These are phyloP conservation scores for Xylaria acuta DNA, from an alignment of 495 filamentous ascomycete species.

Conservation along the genomic window DNA sequence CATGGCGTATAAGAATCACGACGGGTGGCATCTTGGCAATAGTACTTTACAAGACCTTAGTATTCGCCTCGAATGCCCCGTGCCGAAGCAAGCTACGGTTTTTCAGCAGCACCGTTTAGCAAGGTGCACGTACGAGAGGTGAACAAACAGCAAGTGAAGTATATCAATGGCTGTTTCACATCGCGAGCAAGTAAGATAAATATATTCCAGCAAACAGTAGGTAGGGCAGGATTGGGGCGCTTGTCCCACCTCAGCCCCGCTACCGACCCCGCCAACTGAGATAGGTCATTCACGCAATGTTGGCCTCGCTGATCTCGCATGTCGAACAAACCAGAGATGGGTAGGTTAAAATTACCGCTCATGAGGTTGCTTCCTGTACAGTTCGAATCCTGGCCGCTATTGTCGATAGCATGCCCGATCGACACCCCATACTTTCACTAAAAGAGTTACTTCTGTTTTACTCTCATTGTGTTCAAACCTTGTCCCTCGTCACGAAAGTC, in stretches of 20 bases:
- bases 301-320: background rate
- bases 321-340: background rate
- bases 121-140: background rate
- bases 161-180: background rate
- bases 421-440: no score
- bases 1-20: constrained; percentile 57
- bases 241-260: constrained; percentile 1
- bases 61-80: background rate
- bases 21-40: constrained; percentile 48
- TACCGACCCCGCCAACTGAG: background rate
- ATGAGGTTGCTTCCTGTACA: background rate
- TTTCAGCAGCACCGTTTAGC: no score
- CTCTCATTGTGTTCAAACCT: no score
- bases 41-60: background rate
- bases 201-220: background rate
- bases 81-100: background rate
- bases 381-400: background rate
- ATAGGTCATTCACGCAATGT: background rate
- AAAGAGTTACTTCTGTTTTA: no score
- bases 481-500: no score
- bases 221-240: background rate
- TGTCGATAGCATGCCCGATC: background rate
- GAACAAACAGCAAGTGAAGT: background rate
- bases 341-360: background rate
- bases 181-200: background rate